Base-by-base conservation (phyloP, 2,329 filamentous ascomycete species). In the Microascus cirrosus region DNA sequence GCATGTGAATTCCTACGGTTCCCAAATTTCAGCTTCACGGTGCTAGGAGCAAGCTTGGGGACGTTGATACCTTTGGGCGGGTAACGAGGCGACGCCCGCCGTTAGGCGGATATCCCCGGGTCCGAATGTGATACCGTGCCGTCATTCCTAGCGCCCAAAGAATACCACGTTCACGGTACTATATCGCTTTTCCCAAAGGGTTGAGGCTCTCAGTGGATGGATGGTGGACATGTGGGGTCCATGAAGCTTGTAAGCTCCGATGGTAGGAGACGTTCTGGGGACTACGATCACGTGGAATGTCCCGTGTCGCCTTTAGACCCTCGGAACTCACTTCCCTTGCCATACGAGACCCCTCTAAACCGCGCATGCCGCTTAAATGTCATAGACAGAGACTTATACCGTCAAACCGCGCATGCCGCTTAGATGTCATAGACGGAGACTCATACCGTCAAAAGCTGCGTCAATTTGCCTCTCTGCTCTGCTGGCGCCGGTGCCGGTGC, bases 1-100 rank as follows among this genome's bases (percentile, higher is more conserved):
- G 72, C 81, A 90, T 3, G 93, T 82, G 62, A 99, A 89, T 75
- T 99, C 94, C 86, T 93, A 32, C 7, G 22, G 20, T 48, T 20
- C n/a, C n/a, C n/a, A 7, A 12, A 4, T n/a, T 45, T n/a, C 6
- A 45, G 5, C n/a, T 45, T 11, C 45, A n/a, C n/a, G 7, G 22
- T 12, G 15, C n/a, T n/a, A 1, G 28, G 22, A 48, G 11, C 18
- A 25, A 8, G 35, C 18, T 15, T 1, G 36, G n/a, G 11, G 12
- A 15, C 3, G 15, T 18, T 8, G 48, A 20, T 22, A 53, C 56
- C 51, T 25, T 51, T 10, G 56, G 56, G 34, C 56, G 51, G 28
- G 56, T 45, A 8, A 58, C 56, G 15, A 58, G 35, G 25, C 51
- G 35, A 12, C 56, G 48, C 5, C 56, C 56, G 7, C 56, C 50